Evolutionary conservation across 306 rosid genomes (phyloP).

Genomic region (Chamaecrista fasciculata): DNA sequence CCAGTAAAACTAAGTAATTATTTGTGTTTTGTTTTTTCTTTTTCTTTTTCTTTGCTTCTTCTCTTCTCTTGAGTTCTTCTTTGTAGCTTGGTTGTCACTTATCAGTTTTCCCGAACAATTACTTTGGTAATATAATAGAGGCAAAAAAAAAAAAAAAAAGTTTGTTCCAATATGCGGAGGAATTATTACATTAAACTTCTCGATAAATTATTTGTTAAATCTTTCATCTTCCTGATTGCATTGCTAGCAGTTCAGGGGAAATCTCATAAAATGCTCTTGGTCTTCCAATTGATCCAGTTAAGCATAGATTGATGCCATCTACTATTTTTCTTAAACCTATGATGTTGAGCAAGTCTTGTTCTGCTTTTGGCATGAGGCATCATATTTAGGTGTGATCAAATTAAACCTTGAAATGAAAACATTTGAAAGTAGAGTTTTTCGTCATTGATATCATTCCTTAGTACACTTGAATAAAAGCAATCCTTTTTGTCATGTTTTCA

Average conservation of each 20-base stretch:
- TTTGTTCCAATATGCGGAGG: background rate
- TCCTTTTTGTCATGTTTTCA: background rate
- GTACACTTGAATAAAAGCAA: background rate
- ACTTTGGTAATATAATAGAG: background rate
- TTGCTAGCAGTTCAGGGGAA: background rate
- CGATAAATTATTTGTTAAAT: background rate
- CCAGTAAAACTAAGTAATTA: background rate
- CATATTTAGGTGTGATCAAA: background rate
- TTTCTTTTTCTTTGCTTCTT: background rate
- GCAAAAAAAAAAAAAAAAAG: background rate
- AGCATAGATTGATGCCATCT: background rate
- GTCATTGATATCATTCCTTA: background rate
- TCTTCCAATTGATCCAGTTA: background rate
- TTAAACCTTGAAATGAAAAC: background rate
- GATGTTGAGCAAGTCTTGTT: background rate
- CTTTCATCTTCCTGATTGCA: background rate
- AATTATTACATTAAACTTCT: background rate
- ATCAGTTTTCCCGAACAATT: background rate
- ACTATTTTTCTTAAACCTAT: background rate
- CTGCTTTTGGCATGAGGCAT: background rate
- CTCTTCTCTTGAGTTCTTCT: background rate
- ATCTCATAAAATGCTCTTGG: background rate
- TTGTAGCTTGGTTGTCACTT: background rate
- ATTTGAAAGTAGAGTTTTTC: background rate
- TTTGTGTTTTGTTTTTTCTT: background rate